These are phyloP conservation scores for Fusarium fujikuroi DNA, from an alignment of 2,329 filamentous ascomycete species.

Conservation along the genomic window DNA sequence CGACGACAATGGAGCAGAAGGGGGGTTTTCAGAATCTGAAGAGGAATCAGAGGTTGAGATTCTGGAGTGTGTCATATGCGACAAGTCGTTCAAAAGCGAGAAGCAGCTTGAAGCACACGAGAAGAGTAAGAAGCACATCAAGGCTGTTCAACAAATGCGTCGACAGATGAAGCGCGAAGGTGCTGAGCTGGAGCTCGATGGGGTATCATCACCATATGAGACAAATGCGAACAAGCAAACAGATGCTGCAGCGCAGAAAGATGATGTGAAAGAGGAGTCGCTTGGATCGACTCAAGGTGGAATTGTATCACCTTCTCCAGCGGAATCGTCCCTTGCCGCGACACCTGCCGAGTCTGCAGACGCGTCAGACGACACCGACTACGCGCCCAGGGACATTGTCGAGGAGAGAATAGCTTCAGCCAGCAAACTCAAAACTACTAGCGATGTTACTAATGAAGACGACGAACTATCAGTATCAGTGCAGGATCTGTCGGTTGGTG, in stretches of 20 bases:
- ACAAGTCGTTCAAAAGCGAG: conserved; percentile 87
- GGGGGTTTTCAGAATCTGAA: conserved; percentile 71
- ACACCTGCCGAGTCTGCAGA: conserved; percentile 21
- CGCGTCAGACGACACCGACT: conserved; percentile 53
- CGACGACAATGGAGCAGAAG: conserved; percentile 59
- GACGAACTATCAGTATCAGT: conserved; percentile 24
- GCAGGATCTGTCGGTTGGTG: conserved; percentile 43
- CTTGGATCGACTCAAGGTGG: background rate
- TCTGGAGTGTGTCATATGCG: conserved; percentile 81
- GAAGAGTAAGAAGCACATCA: conserved; percentile 95
- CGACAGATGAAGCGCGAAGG: conserved; percentile 88
- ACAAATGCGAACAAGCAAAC: background rate
- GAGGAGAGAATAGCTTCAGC: conserved; percentile 52
- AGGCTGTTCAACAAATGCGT: conserved; percentile 82
- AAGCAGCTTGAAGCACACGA: conserved; percentile 93
- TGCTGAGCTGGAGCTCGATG: conserved; percentile 63
- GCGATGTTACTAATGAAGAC: background rate
- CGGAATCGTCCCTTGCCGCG: background rate
- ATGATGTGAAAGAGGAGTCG: background rate
- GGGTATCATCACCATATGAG: conserved; percentile 5
- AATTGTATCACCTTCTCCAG: background rate
- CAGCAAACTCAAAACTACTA: background rate
- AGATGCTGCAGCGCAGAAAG: background rate
- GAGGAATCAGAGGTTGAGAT: conserved; percentile 67
- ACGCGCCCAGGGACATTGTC: conserved; percentile 58